Evolutionary conservation across 2,329 filamentous ascomycete species (phyloP).

Genomic region (Graphium sp.): DNA sequence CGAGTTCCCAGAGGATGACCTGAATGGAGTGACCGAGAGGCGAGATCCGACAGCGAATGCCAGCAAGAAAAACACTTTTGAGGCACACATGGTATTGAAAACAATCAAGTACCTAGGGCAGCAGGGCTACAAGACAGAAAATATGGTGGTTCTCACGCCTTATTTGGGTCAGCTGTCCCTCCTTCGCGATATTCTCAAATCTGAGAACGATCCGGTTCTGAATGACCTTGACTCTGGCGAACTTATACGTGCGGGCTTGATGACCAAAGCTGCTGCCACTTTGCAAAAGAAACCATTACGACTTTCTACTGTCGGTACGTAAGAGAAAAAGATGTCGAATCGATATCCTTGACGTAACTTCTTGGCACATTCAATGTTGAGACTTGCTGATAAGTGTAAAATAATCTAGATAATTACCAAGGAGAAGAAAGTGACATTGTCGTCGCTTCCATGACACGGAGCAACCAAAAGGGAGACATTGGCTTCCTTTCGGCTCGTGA

Average conservation of each 20-base stretch:
- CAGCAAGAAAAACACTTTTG: constrained; percentile 40
- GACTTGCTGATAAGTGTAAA: too few species aligned
- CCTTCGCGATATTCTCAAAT: constrained; percentile 31
- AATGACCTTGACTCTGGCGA: constrained; percentile 53
- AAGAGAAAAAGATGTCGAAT: too few species aligned
- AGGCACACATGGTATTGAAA: constrained; percentile 48
- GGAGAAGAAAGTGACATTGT: constrained; percentile 64
- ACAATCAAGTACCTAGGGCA: constrained; percentile 51
- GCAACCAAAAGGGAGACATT: constrained; percentile 46
- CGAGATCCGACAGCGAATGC: constrained; percentile 26
- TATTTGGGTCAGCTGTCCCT: constrained; percentile 53
- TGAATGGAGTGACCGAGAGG: constrained; percentile 22
- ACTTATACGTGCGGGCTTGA: constrained; percentile 42
- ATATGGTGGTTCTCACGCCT: constrained; percentile 54
- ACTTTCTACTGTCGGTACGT: constrained; percentile 57
- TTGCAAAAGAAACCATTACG: constrained; percentile 33
- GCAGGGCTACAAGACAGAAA: constrained; percentile 49
- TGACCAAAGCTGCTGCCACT: constrained; percentile 33
- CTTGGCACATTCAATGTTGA: too few species aligned
- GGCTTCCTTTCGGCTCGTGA: constrained; percentile 54
- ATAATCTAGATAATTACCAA: constrained; percentile 52
- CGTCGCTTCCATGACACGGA: constrained; percentile 49
- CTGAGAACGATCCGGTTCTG: constrained; percentile 45
- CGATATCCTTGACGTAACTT: too few species aligned
- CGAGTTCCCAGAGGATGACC: constrained; percentile 28